Percentiles rank a stretch among this genome's conserved stretches.
These are phyloP conservation scores for Coemansia sp. DNA, from an alignment of 371 early-diverging fungal species.

Conservation along the genomic window DNA sequence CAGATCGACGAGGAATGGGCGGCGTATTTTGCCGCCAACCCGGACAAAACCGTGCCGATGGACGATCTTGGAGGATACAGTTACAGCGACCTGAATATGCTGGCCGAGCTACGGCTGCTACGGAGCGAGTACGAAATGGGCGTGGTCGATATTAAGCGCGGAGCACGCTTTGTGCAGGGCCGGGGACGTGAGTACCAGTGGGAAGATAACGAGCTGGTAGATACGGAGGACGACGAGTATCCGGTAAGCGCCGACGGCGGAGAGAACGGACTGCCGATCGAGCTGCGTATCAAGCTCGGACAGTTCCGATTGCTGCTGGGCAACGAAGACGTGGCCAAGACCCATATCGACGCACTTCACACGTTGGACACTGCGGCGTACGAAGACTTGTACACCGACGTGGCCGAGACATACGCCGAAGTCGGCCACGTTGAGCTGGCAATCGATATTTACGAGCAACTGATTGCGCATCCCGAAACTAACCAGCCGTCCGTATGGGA, in stretches of 20 bases:
- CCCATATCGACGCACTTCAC: slow-evolving; percentile 68
- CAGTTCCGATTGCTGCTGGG: slow-evolving; percentile 74
- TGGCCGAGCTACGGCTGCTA: slow-evolving; percentile 80
- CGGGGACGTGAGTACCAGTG: slow-evolving; percentile 66
- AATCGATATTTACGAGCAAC: slow-evolving; percentile 59
- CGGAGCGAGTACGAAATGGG: slow-evolving; percentile 71
- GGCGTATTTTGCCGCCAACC: slow-evolving; percentile 13
- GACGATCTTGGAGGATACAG: slow-evolving; percentile 57
- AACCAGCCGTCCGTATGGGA: slow-evolving; percentile 55
- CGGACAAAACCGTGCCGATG: slow-evolving; percentile 30
- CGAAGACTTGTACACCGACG: slow-evolving; percentile 77
- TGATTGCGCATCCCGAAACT: slow-evolving; percentile 60
- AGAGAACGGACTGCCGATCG: slow-evolving; percentile 64
- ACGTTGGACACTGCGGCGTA: slow-evolving; percentile 59
- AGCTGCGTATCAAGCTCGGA: slow-evolving; percentile 82
- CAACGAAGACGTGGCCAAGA: slow-evolving; percentile 62
- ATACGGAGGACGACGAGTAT: slow-evolving; percentile 56
- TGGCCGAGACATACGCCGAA: slow-evolving; percentile 78
- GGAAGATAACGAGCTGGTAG: slow-evolving; percentile 59
- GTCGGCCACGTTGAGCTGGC: slow-evolving; percentile 66
- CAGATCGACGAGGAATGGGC: slow-evolving; percentile 21
- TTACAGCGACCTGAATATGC: slow-evolving; percentile 78
- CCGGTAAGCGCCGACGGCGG: slow-evolving; percentile 6
- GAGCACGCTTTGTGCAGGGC: slow-evolving; percentile 66
- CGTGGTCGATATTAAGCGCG: slow-evolving; percentile 66